Percentiles rank a stretch among this genome's conserved stretches.
Conservation (phyloP, 2,329 filamentous ascomycete species). For the Colletotrichum cereale region DNA sequence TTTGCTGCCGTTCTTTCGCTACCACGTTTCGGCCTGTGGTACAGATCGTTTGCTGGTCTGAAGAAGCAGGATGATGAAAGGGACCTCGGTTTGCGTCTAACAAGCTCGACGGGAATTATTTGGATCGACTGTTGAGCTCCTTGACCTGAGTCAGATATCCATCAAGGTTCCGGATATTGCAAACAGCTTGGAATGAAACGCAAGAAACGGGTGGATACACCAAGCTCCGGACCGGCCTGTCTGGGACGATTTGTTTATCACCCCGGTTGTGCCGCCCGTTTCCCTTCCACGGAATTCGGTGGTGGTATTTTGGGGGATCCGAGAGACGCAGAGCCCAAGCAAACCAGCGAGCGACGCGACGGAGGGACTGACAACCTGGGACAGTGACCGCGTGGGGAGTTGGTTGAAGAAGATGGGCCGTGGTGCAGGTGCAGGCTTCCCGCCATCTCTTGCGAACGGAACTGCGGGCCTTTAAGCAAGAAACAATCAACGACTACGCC, state of each 20-base stretch:
- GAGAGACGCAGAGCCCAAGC: not conserved
- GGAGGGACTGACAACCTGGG: conserved; percentile 3
- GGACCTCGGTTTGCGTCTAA: conserved; percentile 17
- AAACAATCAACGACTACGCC: not conserved
- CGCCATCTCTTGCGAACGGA: conserved; percentile 11
- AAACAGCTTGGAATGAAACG: conserved; percentile 24
- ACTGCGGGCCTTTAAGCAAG: conserved; percentile 12
- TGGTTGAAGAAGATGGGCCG: conserved; percentile 12
- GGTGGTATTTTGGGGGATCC: conserved; percentile 1
- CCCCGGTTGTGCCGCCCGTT: conserved; percentile 2
- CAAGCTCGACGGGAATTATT: conserved; percentile 27
- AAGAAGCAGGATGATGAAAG: not conserved
- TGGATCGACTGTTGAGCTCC: conserved; percentile 25
- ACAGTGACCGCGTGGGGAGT: conserved; percentile 4
- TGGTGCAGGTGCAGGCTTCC: conserved; percentile 8
- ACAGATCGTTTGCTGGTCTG: conserved; percentile 10
- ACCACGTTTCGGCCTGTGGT: conserved; percentile 12
- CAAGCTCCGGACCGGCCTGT: not conserved
- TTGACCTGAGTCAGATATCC: conserved; percentile 35
- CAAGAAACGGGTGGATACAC: conserved; percentile 30
- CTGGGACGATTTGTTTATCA: conserved; percentile 21
- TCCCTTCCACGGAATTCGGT: not conserved
- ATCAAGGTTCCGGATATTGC: conserved; percentile 35
- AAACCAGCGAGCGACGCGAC: not conserved
- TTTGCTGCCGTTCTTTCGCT: not conserved